Evolutionary conservation across 208 protist genomes (phyloP).

Genomic region (Wallacemonas rigidus): DNA sequence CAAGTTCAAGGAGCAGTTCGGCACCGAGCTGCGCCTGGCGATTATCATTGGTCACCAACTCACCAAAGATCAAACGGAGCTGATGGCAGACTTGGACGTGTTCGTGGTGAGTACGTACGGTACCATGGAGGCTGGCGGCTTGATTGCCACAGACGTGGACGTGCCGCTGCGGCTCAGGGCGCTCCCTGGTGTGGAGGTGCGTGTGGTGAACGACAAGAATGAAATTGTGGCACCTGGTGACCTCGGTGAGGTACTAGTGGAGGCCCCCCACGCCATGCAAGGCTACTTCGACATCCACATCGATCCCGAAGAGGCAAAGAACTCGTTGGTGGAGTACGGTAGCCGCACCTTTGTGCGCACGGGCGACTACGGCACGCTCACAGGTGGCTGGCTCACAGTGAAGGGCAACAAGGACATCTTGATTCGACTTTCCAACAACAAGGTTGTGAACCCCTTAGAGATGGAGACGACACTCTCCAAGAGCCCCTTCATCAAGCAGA

Average conservation of each 20-base stretch:
- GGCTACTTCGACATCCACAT: conserved; percentile 92
- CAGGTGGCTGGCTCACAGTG: conserved; percentile 84
- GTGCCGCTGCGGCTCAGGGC: conserved; percentile 88
- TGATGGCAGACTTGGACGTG: conserved; percentile 89
- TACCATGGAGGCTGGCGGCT: conserved; percentile 84
- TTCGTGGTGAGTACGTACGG: conserved; percentile 91
- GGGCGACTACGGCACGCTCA: conserved; percentile 86
- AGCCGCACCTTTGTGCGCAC: conserved; percentile 90
- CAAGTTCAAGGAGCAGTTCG: conserved; percentile 91
- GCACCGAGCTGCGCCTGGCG: conserved; percentile 78
- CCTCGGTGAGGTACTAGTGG: conserved; percentile 85
- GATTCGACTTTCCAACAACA: conserved; percentile 79
- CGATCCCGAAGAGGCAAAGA: conserved; percentile 84
- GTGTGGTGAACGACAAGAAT: conserved; percentile 90
- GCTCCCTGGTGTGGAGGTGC: conserved; percentile 87
- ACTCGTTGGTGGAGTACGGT: conserved; percentile 88
- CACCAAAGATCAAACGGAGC: conserved; percentile 84
- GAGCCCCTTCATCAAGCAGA: conserved; percentile 87
- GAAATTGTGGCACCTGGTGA: conserved; percentile 89
- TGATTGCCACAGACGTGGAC: conserved; percentile 89
- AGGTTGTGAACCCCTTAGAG: conserved; percentile 81
- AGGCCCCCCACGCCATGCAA: conserved; percentile 89
- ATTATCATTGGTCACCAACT: conserved; percentile 85
- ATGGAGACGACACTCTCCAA: conserved; percentile 78
- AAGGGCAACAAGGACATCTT: conserved; percentile 87